Evolutionary conservation across 495 filamentous ascomycete species (phyloP).

Genomic region (Aspergillus conjunctus): DNA sequence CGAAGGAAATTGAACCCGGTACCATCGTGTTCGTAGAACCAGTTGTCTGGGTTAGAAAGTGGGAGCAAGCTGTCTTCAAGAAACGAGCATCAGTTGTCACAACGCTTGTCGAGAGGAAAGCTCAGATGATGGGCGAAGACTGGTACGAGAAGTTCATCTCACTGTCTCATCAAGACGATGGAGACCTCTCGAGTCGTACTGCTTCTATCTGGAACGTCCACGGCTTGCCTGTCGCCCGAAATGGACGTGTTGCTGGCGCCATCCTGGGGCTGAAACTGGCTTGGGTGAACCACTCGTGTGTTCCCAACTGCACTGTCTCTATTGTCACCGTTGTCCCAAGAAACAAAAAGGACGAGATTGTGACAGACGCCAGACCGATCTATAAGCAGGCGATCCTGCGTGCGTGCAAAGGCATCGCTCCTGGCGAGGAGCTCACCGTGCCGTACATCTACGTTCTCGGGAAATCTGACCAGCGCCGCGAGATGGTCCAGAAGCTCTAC

Average conservation of each 20-base stretch:
- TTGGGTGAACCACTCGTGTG: slow-evolving; percentile 25
- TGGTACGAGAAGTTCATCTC: slow-evolving; percentile 17
- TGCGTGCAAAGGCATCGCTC: slow-evolving; percentile 19
- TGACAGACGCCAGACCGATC: neutral
- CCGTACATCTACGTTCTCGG: slow-evolving; percentile 16
- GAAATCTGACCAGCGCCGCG: neutral
- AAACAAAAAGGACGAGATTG: neutral
- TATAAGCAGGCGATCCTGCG: slow-evolving; percentile 11
- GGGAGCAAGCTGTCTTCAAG: slow-evolving; percentile 1
- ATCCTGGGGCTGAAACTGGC: slow-evolving; percentile 23
- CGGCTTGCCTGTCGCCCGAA: slow-evolving; percentile 4
- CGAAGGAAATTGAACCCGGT: slow-evolving; percentile 12
- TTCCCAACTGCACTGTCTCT: slow-evolving; percentile 18
- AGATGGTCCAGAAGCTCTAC: neutral
- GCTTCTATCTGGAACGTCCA: slow-evolving; percentile 17
- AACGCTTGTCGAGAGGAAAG: slow-evolving; percentile 8
- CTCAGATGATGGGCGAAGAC: slow-evolving; percentile 14
- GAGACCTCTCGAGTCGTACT: neutral
- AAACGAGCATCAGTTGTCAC: neutral
- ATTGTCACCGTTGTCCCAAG: slow-evolving; percentile 5
- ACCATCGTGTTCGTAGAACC: slow-evolving; percentile 18
- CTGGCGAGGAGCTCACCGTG: slow-evolving; percentile 34
- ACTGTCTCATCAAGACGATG: neutral
- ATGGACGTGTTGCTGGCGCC: slow-evolving; percentile 3
- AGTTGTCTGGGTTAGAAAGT: neutral